Conservation (phyloP, 441 rosid genomes). For the Pelargonium myrrhifolium region DNA sequence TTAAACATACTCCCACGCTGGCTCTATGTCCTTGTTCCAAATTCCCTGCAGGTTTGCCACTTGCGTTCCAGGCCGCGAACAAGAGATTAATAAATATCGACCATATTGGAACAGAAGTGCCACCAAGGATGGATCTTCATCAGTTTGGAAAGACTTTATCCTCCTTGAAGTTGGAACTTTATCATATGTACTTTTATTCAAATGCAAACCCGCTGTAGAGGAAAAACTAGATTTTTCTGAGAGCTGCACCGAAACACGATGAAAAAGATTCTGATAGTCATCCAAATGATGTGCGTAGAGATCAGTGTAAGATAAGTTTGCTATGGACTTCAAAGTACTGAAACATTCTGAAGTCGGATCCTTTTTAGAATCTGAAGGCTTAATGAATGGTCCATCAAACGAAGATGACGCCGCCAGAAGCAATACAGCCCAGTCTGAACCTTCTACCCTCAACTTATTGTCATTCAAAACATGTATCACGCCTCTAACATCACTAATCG, state of each 20-base stretch:
- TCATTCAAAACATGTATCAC: constrained; percentile 13
- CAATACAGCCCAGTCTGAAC: constrained; percentile 21
- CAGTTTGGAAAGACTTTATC: constrained; percentile 19
- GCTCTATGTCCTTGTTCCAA: constrained; percentile 25
- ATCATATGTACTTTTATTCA: not conserved
- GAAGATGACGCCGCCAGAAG: constrained; percentile 20
- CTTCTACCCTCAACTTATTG: constrained; percentile 22
- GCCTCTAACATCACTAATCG: constrained; percentile 18
- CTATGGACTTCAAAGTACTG: constrained; percentile 14
- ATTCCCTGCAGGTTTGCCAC: constrained; percentile 28
- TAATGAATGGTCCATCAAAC: constrained; percentile 19
- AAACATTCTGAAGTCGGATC: constrained; percentile 15
- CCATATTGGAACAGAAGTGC: constrained; percentile 24
- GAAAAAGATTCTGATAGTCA: constrained; percentile 24
- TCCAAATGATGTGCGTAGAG: constrained; percentile 20
- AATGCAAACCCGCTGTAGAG: not conserved
- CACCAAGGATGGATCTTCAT: constrained; percentile 26
- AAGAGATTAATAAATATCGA: constrained; percentile 24
- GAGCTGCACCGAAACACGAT: constrained; percentile 22
- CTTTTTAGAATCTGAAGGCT: constrained; percentile 20
- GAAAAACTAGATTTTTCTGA: constrained; percentile 8
- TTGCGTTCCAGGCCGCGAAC: constrained; percentile 23
- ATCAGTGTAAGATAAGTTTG: constrained; percentile 17
- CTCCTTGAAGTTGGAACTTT: constrained; percentile 19
- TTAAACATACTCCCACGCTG: constrained; percentile 24